Evolutionary conservation across 2,329 filamentous ascomycete species (phyloP), one percentile per base, ranked within the genome.

Genomic region (Zymoseptoria passerinii): DNA sequence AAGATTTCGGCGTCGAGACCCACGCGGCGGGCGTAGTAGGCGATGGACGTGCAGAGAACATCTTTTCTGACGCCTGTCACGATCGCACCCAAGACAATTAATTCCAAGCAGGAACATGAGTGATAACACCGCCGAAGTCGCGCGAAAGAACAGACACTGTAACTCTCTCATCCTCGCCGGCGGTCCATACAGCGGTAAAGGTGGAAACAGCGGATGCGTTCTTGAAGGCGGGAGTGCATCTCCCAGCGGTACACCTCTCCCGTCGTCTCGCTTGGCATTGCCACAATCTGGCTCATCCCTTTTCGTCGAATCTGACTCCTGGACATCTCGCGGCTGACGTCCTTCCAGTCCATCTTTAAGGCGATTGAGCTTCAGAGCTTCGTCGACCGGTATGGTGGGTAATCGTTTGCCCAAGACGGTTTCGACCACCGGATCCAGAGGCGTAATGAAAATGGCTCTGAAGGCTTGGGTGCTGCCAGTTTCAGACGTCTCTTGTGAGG

Each of bases 21-120:
- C 13, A 96, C 90, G 10, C 92, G 81, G 19, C 89, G 81, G 1
- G 92, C 92, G 70, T 97, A 96, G 70, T 96, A 94, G 2, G 81
- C 81, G 19, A 92, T 83, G 66, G 96, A 88, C 67, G 88, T 90
- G 7, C 89, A 74, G 7, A 96, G 76, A 2, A 83, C 86, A 71
- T 96, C 92, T 82, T 72, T 0, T 73, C 68, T 0, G 85, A 83
- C 55, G 89, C 78, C 86, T 1, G 86, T 87, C 58, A 90, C 82
- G 1, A 89, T 73, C 0, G 90, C 83, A 0, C 90, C 90, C 0
- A 89, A 68, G 0, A 95, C 86, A 63, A 96, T 88, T 16, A 63
- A 96, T 88, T 16, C 87, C 81, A 0, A 82, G 77, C 0, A 96
- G 80, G 66, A 96, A 96, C 0, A 80, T 80, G 0, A 95, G 77